Evolutionary conservation across 2,329 filamentous ascomycete species (phyloP), one percentile per base, ranked within the genome.

Genomic region (Aureobasidium sp.): DNA sequence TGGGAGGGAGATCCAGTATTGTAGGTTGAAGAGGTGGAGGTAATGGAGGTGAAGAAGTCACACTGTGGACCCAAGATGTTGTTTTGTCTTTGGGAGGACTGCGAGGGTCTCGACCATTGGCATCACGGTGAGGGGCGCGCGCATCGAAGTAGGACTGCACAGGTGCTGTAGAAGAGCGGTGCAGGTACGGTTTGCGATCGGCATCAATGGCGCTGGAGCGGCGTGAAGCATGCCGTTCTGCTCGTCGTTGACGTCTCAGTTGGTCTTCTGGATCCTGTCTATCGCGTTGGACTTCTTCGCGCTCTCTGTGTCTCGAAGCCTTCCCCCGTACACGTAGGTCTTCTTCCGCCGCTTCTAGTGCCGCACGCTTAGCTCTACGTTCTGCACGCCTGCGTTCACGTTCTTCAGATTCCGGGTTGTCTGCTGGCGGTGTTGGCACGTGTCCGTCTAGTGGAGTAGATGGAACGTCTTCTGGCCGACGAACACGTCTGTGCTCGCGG

Each of bases 31-130:
- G 65, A 2, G 78, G 78, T 1, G 77, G 75, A 3, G 78, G 78
- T 5, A 76, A 74, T 3, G 79, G 78, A 24, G 77, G 77, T 36
- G 78, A 76, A 51, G 76, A 74, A 57, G 73, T 76, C 56, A 81
- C 67, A 1, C 72, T 76, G 63, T 80, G 71, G 9, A 81, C 78
- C 79, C 79, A 81, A 0, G 76, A 78, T 1, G 74, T 74, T 5
- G 79, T 81, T 70, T 81, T 81, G 70, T 81, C 77, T n/a, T 52
- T 48, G 57, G 74, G 73, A 46, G 71, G 64, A 36, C 53, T 44
- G 12, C 53, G 36, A 10, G 72, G 67, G 66, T 74, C 75, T 13
- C 73, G 57, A 27, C 48, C 63, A 53, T 53, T 52, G 52, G 65
- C 65, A 61, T 66, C 63, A 48, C 66, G 69, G 66, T 71, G 68